Evolutionary conservation across 305 asterid genomes (phyloP).

Genomic region (Solanum hybrid): DNA sequence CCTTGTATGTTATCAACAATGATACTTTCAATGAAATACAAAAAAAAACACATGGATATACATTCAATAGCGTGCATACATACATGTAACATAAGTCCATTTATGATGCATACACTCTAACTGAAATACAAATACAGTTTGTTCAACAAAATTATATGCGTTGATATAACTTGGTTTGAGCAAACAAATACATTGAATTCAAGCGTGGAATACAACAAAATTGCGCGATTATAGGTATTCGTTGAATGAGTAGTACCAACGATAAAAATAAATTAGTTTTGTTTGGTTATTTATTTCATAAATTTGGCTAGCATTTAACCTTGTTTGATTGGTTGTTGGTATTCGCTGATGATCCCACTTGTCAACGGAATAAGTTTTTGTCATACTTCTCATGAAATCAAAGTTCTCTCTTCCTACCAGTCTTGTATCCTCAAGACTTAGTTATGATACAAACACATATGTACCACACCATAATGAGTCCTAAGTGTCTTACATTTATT

Average conservation of each 20-base stretch:
- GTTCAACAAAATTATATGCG: neutral
- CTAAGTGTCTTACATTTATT: neutral
- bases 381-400: neutral
- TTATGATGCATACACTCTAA: too few species aligned
- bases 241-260: neutral
- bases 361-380: neutral
- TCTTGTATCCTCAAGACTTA: neutral
- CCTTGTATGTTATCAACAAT: neutral
- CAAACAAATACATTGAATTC: neutral
- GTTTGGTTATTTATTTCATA: neutral
- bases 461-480: neutral
- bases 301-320: neutral
- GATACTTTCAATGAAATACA: too few species aligned
- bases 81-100: neutral
- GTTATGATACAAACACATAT: too few species aligned
- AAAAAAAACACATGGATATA: neutral
- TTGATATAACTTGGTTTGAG: neutral
- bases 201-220: neutral
- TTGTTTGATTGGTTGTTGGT: neutral
- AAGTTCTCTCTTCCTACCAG: neutral
- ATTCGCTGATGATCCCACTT: neutral
- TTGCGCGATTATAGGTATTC: neutral
- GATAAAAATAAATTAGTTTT: too few species aligned
- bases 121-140: neutral
- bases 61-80: neutral